Evolutionary conservation across 305 asterid genomes (phyloP).

Genomic region (Coffea humblotiana): DNA sequence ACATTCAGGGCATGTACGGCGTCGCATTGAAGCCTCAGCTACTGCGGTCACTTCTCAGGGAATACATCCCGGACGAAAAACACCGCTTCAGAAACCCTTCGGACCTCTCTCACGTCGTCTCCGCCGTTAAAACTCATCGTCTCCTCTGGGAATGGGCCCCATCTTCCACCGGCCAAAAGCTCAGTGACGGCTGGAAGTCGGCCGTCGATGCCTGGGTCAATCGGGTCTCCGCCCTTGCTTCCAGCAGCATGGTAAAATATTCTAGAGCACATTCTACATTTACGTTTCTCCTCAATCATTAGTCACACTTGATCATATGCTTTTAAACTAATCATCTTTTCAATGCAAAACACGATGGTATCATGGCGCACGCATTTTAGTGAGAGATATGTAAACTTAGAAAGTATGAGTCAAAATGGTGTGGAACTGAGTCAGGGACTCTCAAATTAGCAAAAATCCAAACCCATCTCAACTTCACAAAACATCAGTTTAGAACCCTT

Average conservation of each 20-base stretch:
- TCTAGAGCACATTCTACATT: not conserved
- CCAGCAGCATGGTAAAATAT: constrained; percentile 50
- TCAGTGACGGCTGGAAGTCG: constrained; percentile 58
- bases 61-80: constrained; percentile 66
- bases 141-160: constrained; percentile 53
- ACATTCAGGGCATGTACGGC: constrained; percentile 40
- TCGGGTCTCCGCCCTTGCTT: constrained; percentile 53
- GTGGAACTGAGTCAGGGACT: not conserved
- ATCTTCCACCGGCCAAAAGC: constrained; percentile 33
- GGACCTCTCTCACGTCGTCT: constrained; percentile 58
- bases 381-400: no score
- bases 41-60: constrained; percentile 60
- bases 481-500: not conserved
- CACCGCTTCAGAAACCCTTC: constrained; percentile 58
- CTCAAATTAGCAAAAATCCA: not conserved
- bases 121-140: constrained; percentile 49
- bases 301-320: not conserved
- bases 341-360: not conserved
- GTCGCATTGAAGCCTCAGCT: constrained; percentile 54
- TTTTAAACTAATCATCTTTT: not conserved
- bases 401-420: not conserved
- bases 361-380: no score
- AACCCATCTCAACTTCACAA: not conserved
- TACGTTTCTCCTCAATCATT: not conserved
- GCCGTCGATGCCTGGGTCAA: constrained; percentile 77